Conservation (phyloP, 306 rosid genomes). For the Prinsepia uniflora region DNA sequence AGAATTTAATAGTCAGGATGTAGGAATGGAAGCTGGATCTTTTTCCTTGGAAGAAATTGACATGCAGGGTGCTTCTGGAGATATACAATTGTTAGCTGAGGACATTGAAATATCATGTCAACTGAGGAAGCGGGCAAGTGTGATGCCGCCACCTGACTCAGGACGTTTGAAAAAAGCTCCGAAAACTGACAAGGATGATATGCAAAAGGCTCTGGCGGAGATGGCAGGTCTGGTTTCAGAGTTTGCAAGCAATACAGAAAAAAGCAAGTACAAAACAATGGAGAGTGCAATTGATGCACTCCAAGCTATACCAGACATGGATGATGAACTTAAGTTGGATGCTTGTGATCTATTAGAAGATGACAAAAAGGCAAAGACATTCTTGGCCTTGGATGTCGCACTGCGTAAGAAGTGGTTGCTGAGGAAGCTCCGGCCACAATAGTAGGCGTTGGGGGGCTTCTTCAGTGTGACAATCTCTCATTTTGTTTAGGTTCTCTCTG, state of each 20-base stretch:
- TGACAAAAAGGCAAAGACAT: constrained; percentile 58
- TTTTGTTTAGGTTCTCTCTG: no score
- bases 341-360: constrained; percentile 75
- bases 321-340: constrained; percentile 65
- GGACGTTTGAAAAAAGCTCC: constrained; percentile 22
- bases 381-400: constrained; percentile 51
- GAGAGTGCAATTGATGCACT: constrained; percentile 61
- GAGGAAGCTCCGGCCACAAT: constrained; percentile 52
- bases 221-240: constrained; percentile 56
- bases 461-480: background rate
- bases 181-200: constrained; percentile 28
- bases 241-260: constrained; percentile 37
- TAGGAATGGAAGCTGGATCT: constrained; percentile 21
- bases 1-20: constrained; percentile 24
- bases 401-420: constrained; percentile 72
- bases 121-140: constrained; percentile 35
- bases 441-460: background rate
- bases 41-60: constrained; percentile 19
- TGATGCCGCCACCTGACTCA: constrained; percentile 5
- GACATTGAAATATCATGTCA: constrained; percentile 14
- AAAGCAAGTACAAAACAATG: constrained; percentile 25
- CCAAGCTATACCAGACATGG: constrained; percentile 60
- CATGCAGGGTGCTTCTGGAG: constrained; percentile 23
- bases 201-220: constrained; percentile 48
- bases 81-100: constrained; percentile 20